These are phyloP conservation scores for Penicillium chermesinum DNA, from an alignment of 495 filamentous ascomycete genomes.

Conservation along the genomic window DNA sequence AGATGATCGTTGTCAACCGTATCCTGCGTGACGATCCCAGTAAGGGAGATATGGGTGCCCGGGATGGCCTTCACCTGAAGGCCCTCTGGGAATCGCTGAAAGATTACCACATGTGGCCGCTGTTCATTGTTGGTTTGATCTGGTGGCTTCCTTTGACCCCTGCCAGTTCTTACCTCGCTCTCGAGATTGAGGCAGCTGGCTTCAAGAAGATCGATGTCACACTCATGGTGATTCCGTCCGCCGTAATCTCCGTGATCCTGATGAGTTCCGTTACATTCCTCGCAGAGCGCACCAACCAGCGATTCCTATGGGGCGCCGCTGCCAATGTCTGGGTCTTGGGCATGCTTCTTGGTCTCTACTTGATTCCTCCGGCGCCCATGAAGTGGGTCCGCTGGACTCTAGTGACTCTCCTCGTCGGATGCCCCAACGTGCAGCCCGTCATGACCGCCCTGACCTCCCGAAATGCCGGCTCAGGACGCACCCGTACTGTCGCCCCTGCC, in stretches of 20 bases:
- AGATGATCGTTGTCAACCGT: neutral
- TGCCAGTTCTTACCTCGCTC: neutral
- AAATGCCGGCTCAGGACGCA: constrained; percentile 31
- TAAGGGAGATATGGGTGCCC: neutral
- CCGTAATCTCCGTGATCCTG: neutral
- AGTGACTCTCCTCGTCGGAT: neutral
- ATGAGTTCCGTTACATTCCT: neutral
- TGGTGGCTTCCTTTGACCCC: neutral
- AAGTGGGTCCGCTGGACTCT: neutral
- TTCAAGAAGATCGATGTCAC: neutral
- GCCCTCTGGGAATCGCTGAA: neutral
- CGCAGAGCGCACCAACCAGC: neutral
- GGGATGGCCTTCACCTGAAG: neutral
- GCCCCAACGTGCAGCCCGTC: neutral
- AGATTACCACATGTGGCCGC: neutral
- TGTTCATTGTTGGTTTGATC: neutral
- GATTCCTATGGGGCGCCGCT: neutral
- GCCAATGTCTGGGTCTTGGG: neutral
- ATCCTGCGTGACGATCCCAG: neutral
- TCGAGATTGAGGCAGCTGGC: neutral
- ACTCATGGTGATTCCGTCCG: neutral
- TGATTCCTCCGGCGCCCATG: neutral
- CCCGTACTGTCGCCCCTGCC: constrained; percentile 26
- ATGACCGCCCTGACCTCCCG: constrained; percentile 17
- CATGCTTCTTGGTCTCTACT: neutral